Percentiles rank a stretch among this genome's conserved stretches.
Evolutionary conservation across 148 eudicot genomes (phyloP).

Genomic region (Dianthus caryophyllus): DNA sequence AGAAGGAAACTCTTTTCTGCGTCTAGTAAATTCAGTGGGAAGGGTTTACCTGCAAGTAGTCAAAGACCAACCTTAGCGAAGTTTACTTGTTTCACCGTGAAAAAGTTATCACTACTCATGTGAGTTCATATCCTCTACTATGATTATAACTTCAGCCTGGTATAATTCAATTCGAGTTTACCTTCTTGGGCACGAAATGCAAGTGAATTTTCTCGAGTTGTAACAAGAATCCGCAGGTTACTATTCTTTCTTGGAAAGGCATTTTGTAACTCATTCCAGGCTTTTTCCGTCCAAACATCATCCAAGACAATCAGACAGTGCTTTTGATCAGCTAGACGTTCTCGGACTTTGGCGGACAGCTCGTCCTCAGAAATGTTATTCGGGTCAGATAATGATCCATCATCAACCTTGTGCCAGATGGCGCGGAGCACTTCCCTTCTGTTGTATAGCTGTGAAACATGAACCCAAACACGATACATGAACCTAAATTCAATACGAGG

Average conservation of each 20-base stretch:
- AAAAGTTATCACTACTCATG: too few species aligned
- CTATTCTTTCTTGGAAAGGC: slow-evolving; percentile 26
- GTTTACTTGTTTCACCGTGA: too few species aligned
- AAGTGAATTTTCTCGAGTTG: slow-evolving; percentile 30
- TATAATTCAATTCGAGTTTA: neutral
- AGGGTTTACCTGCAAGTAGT: slow-evolving; percentile 1
- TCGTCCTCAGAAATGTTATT: slow-evolving; percentile 8
- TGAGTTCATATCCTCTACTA: too few species aligned
- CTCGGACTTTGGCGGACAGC: slow-evolving; percentile 7
- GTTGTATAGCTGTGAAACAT: slow-evolving; percentile 30
- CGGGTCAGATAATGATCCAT: neutral
- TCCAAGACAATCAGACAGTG: slow-evolving; percentile 28
- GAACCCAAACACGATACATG: slow-evolving; percentile 35
- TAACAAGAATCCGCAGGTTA: slow-evolving; percentile 31
- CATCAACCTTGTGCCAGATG: slow-evolving; percentile 13
- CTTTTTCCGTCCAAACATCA: slow-evolving; percentile 36
- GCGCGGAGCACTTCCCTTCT: slow-evolving; percentile 27
- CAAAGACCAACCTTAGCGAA: neutral
- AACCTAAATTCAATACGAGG: slow-evolving; percentile 15
- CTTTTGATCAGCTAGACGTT: slow-evolving; percentile 5
- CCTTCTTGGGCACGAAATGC: slow-evolving; percentile 16
- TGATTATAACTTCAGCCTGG: too few species aligned
- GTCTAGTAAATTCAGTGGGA: slow-evolving; percentile 18
- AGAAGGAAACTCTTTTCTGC: slow-evolving; percentile 36
- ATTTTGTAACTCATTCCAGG: slow-evolving; percentile 34